Evolutionary conservation across 306 rosid species (phyloP), one percentile per base, ranked within the genome.

Genomic region (Rosa rugosa): DNA sequence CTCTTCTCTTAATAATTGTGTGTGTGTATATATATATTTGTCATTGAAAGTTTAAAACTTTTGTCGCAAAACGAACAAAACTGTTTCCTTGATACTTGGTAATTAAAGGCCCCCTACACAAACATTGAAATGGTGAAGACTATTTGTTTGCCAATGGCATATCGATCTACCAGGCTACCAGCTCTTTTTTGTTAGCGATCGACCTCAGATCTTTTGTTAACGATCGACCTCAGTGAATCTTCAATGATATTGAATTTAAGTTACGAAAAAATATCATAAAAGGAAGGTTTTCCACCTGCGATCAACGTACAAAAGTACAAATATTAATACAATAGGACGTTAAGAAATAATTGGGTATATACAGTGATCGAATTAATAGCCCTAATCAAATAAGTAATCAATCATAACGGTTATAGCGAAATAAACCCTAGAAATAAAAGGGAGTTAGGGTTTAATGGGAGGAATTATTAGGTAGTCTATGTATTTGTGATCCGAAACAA

Each of bases 371-470:
- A 18, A 40, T 11, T 69, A 22, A 22, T 23, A 69, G 79, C 79
- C 71, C 60, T 69, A 47, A 62, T 25, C 71, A 23, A 62, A 36
- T 3, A 46, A 75, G 62, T 53, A 63, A 17, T 75, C 60, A 68
- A 31, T 27, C 23, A 41, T 23, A 27, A 59, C 75, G 75, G 80
- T 68, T 77, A 77, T 22, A n/a, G 66, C 0, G 11, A 41, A 9
- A 41, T 60, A 77, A 77, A 67, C 75, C 75, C 75, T 77, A 68
- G 75, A 59, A 79, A 60, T 57, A 47, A 36, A 46, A 59, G 75
- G 68, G 49, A 0, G 46, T 36, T 36, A 65, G 36, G 68, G 68
- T 25, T 62, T 63, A 31, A 6, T 63, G 44, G 42, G n/a, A 63
- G 69, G 11, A 34, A 2, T 63, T 13, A 31, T 31, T 1, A 4